phyloP scores from a whole-genome alignment of 768 basidiomycete genomes.

The Ramaria sp. region DNA sequence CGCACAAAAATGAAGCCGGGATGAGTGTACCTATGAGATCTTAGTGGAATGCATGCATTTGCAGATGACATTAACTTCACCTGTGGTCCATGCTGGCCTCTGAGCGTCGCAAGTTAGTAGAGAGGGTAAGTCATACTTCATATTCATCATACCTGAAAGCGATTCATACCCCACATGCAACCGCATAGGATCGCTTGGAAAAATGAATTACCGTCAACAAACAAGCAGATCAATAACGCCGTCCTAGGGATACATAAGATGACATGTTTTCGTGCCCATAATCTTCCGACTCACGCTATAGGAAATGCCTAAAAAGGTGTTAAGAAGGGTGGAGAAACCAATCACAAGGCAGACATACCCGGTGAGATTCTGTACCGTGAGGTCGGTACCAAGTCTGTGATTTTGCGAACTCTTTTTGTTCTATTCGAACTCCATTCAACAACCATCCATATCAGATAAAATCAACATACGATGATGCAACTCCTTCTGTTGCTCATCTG shows the following conservation, averaged over 20 bases:
- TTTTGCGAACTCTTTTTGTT: slow-evolving; percentile 58
- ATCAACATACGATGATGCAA: slow-evolving; percentile 48
- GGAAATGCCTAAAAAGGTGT: slow-evolving; percentile 45
- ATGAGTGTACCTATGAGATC: slow-evolving; percentile 41
- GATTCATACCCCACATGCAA: slow-evolving; percentile 73
- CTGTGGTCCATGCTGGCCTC: slow-evolving; percentile 62
- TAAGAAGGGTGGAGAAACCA: background rate
- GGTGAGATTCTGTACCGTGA: slow-evolving; percentile 74
- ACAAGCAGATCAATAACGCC: slow-evolving; percentile 62
- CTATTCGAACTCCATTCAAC: slow-evolving; percentile 23
- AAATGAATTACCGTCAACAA: slow-evolving; percentile 68
- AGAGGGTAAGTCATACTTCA: slow-evolving; percentile 1
- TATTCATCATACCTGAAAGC: slow-evolving; percentile 25
- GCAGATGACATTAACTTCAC: background rate
- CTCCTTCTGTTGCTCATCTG: slow-evolving; percentile 51
- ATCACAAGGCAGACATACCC: slow-evolving; percentile 29
- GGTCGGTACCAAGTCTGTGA: slow-evolving; percentile 81
- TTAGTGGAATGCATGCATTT: slow-evolving; percentile 23
- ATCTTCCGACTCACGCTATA: slow-evolving; percentile 36
- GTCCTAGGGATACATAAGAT: slow-evolving; percentile 25
- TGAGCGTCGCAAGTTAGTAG: slow-evolving; percentile 22
- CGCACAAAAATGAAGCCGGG: slow-evolving; percentile 63
- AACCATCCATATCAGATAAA: background rate
- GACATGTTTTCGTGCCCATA: too few relatives aligned
- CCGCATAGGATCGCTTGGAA: slow-evolving; percentile 73